Evolutionary conservation across 768 basidiomycete species (phyloP), one percentile per base, ranked within the genome.

Genomic region (Rhodosporidiobolus odoratus): DNA sequence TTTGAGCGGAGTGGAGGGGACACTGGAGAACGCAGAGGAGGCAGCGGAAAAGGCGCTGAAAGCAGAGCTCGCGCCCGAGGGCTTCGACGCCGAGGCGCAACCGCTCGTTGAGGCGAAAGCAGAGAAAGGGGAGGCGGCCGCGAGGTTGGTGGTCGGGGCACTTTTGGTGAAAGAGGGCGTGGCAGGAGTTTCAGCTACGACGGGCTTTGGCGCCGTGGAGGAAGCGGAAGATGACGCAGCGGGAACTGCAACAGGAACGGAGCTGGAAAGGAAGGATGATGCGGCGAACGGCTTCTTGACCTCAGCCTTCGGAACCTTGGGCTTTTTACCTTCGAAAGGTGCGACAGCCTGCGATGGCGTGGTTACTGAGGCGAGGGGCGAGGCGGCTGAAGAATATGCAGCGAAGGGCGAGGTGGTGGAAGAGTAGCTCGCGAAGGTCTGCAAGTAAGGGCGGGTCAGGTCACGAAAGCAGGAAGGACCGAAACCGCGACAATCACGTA

Each of bases 51-150:
- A 50, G 48, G 12, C 12, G 23, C 38, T 27, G 23, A 60, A 53
- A 1, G 67, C 43, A 16, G 50, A 34, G 15, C 58, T 5, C 10
- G 53, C 43, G 47, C 50, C 38, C 48, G 61, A 35, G 21, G 56
- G 25, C 45, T 56, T 63, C 30, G 50, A 13, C 0, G 71, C 68
- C 7, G 65, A 43, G 10, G 66, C 69, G 45, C 70, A 74, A 0
- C 73, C 73, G 50, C 69, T 71, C n/a, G 66, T 65, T 34, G 69
- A 65, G 2, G 69, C 69, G 30, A 74, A 74, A 4, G 66, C 62
- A 0, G 66, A 61, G 50, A 74, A 74, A 0, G 69, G 73, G 5
- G 69, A 71, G 21, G 65, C 65, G 2, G 65, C 43, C 1, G 52
- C 56, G 61, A 71, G 69, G 47, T 65, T 40, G 16, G 56, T 62